Percentiles rank a stretch among this genome's conserved stretches.
Evolutionary conservation across 139 green algal species (phyloP).

Genomic region (Micractinium sp.): DNA sequence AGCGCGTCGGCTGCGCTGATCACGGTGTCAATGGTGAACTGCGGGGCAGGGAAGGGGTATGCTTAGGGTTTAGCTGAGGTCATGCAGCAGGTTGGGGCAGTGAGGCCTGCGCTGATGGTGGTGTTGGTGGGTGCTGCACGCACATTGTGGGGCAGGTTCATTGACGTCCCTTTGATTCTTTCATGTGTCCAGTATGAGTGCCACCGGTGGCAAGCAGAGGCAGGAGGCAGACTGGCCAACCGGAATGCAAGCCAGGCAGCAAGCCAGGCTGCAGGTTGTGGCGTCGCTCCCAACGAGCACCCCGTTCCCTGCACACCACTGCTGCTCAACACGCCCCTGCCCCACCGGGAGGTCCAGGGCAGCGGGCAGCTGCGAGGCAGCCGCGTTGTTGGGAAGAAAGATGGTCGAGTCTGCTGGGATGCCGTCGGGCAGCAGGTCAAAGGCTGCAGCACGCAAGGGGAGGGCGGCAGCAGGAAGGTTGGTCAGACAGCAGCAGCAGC

Average conservation of each 20-base stretch:
- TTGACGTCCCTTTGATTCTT: too few relatives aligned
- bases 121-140: background rate
- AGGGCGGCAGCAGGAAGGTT: background rate
- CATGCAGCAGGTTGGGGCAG: background rate
- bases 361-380: background rate
- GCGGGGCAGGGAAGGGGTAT: background rate
- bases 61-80: too few relatives aligned
- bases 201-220: too few relatives aligned
- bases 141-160: background rate
- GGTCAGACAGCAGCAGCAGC: background rate
- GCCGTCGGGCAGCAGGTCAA: slow-evolving; percentile 9
- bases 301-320: background rate
- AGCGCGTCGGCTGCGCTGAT: background rate
- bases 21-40: background rate
- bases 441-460: background rate
- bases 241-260: background rate
- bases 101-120: background rate
- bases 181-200: too few relatives aligned
- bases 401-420: background rate
- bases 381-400: slow-evolving; percentile 14
- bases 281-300: too few relatives aligned
- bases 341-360: background rate
- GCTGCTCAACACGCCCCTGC: background rate
- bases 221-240: background rate
- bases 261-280: background rate